Base-by-base conservation (phyloP, 176 grass and related monocot genomes). In the Rhynchospora breviuscula region DNA sequence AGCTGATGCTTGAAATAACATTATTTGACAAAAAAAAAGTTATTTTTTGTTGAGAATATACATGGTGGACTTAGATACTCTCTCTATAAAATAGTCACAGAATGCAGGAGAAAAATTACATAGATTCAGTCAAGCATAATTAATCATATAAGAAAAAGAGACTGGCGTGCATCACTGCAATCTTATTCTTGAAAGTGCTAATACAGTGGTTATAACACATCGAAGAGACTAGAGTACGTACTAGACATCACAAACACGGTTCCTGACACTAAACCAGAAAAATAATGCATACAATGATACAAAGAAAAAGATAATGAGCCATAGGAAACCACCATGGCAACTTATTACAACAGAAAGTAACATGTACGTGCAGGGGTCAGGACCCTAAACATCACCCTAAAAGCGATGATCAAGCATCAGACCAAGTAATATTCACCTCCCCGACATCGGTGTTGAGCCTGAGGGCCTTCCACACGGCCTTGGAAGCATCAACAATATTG, bases 381-480 rank as follows among this genome's bases (percentile, higher is more conserved):
- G 21, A 18, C 60, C 60, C 18, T 18, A 64, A 64, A 64, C 21
- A 18, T 22, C 3, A 64, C 2, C 15, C 21, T 64, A 26, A 73
- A 44, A 73, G 33, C 1, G 33, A 26, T 22, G 19, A 17, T 79
- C n/a, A 79, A 22, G 52, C 87, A 52, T 89, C 86, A 67, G 89
- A 86, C 89, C 86, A 88, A 2, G 83, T 84, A 75, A 91, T 59
- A 59, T 2, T 72, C 1, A 53, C 83, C 84, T 66, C 79, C 73
- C 86, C 90, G 47, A 62, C 40, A 77, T 68, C 5, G 29, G 80
- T 79, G 84, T 91, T 64, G 45, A 91, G 86, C 0, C 90, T 87
- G 23, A 91, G 83, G 6, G 80, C 84, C 13, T 60, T 79, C 89
- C 89, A 91, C 35, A 91, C 89, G 67, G 79, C 84, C 0, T 48